Evolutionary conservation across 73 alveolate genomes (phyloP).

Genomic region (Tetrahymena thermophila): DNA sequence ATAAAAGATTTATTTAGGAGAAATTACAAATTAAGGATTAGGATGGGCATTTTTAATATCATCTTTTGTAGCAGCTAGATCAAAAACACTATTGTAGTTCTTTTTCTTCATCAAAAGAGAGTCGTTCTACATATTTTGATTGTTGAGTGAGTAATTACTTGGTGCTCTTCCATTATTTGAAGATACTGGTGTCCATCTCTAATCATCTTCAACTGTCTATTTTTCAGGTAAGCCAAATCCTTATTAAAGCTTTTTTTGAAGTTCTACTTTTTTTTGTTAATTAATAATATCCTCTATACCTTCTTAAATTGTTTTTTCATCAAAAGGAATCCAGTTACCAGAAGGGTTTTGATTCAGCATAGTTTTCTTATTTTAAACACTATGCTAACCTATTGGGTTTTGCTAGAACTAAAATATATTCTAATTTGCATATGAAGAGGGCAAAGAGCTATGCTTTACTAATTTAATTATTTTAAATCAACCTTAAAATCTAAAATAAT

Average conservation of each 20-base stretch:
- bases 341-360: neutral
- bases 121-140: neutral
- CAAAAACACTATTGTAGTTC: neutral
- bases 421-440: neutral
- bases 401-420: neutral
- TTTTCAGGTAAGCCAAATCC: neutral
- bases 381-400: neutral
- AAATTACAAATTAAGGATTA: neutral
- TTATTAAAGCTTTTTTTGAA: neutral
- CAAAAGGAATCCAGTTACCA: neutral
- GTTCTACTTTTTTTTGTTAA: neutral
- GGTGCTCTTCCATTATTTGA: neutral
- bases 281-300: neutral
- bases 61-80: neutral
- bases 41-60: neutral
- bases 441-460: neutral
- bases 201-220: neutral
- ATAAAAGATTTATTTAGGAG: neutral
- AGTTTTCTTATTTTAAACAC: neutral
- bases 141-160: neutral
- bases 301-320: neutral
- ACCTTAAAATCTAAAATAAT: neutral
- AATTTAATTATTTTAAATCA: neutral
- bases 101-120: neutral
- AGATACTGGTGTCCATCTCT: neutral